Base-by-base conservation (phyloP, 495 filamentous ascomycete species). In the Glonium stellatum region DNA sequence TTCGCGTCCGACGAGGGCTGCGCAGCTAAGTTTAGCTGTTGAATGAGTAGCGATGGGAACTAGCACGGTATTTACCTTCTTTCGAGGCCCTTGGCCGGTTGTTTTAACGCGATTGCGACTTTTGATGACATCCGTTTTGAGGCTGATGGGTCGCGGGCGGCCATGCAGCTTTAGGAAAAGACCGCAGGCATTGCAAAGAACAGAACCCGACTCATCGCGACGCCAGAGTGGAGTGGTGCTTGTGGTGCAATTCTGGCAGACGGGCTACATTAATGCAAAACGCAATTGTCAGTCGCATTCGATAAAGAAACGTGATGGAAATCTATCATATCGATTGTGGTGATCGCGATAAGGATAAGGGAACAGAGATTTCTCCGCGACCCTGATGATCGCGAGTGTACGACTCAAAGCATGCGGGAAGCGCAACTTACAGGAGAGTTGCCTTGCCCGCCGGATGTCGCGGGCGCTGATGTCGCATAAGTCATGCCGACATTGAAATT, bases 101-200 rank as follows among this genome's bases (percentile, higher is more conserved):
- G 90, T 93, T 79, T 97, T 97, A 52, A 97, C 92, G 56, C 93
- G 85, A 72, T 99, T 99, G 66, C 93, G 91, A 77, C 92, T 96
- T 77, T 99, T 99, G 76, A 99, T 99, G 60, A 97, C 91, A 78
- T 99, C 95, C 47, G 95, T 99, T 77, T 99, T 99, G 65, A 99
- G 82, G 64, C 87, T 92, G 74, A 95, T 95, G 68, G 95, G 95
- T 54, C 93, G 86, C 62, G 95, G 84, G 21, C 90, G 84, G 61
- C 90, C 89, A 66, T 99, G 93, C 61, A 99, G 84, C 78, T 99
- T 99, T 63, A 98, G 79, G 75, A 96, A 98, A 42, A 98, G 76
- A 53, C 93, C 93, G 75, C 93, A 98, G 59, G 93, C 93, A 76
- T 99, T 99, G 83, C 93, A 99, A 44, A 99, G 88, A n/a, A 99